Evolutionary conservation across 352 stramenopile genomes (phyloP).

Genomic region (Thraustochytrium sp.): DNA sequence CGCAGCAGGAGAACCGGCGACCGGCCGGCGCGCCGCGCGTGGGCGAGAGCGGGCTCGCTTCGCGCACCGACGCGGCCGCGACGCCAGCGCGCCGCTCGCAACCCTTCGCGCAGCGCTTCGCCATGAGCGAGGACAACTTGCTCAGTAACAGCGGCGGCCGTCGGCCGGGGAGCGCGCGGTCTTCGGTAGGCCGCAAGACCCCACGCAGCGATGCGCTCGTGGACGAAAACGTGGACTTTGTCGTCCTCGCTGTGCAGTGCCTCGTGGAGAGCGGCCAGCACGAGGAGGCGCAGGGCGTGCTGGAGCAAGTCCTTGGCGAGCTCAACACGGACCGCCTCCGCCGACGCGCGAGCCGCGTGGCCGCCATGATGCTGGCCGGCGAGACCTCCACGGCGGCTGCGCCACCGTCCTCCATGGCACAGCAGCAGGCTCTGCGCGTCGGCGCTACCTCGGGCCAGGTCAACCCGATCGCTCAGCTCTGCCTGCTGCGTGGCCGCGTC

Average conservation of each 20-base stretch:
- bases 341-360: not conserved
- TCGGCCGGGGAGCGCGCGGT: not conserved
- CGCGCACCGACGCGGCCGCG: too few species aligned
- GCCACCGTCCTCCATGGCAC: not conserved
- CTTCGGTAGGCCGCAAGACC: not conserved
- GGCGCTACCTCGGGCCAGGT: not conserved
- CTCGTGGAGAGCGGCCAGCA: constrained; percentile 9
- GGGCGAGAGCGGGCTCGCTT: not conserved
- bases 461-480: constrained; percentile 49
- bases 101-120: too few species aligned
- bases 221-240: constrained; percentile 19
- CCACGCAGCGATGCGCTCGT: not conserved
- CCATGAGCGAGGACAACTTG: not conserved
- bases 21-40: not conserved
- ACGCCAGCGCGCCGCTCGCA: too few species aligned
- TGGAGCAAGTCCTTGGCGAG: constrained; percentile 21
- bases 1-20: not conserved
- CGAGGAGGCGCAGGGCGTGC: constrained; percentile 15
- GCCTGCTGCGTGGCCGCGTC: constrained; percentile 69
- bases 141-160: not conserved
- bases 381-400: not conserved
- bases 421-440: too few species aligned
- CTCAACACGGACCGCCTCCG: not conserved
- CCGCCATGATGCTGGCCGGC: not conserved
- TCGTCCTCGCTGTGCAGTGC: constrained; percentile 28